A percentile compares a stretch with the other conserved stretches of the same genome.
Evolutionary conservation across 257 asterid species (phyloP).

Genomic region (Ocimum tenuiflorum): DNA sequence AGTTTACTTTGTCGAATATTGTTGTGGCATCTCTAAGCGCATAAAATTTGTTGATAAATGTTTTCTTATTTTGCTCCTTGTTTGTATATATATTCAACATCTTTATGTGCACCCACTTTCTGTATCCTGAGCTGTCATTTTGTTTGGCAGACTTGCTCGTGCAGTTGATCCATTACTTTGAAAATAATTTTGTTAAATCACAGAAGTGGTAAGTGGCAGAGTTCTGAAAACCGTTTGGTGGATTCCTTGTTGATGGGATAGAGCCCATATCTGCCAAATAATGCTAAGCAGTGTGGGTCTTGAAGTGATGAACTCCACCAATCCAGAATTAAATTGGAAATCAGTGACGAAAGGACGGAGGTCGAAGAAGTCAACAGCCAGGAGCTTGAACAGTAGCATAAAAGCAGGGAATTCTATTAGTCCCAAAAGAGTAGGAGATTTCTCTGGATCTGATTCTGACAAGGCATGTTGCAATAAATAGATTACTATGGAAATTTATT

Average conservation of each 20-base stretch:
- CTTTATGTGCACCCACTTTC: neutral
- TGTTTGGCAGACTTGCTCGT: conserved; percentile 32
- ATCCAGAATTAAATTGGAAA: conserved; percentile 59
- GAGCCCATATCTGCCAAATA: conserved; percentile 26
- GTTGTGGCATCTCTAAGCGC: too few relatives aligned
- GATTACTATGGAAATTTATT: neutral
- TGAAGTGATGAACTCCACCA: conserved; percentile 43
- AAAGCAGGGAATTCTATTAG: conserved; percentile 34
- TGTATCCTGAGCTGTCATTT: conserved; percentile 5
- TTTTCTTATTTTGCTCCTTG: too few relatives aligned
- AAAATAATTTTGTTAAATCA: conserved; percentile 7
- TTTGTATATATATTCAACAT: too few relatives aligned
- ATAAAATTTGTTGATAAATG: too few relatives aligned
- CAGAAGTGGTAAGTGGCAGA: conserved; percentile 17
- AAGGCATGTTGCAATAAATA: conserved; percentile 35
- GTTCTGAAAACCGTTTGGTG: conserved; percentile 26
- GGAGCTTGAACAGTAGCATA: conserved; percentile 36
- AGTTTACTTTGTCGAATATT: too few relatives aligned
- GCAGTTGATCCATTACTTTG: conserved; percentile 29
- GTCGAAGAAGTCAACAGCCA: conserved; percentile 47
- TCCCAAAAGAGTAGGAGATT: conserved; percentile 69
- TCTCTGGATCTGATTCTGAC: conserved; percentile 65
- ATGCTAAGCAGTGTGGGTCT: conserved; percentile 48
- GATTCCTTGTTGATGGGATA: conserved; percentile 42
- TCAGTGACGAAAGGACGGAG: conserved; percentile 66